Conservation (phyloP, 164 flowering plant species). For the Nymphaea colorata region DNA sequence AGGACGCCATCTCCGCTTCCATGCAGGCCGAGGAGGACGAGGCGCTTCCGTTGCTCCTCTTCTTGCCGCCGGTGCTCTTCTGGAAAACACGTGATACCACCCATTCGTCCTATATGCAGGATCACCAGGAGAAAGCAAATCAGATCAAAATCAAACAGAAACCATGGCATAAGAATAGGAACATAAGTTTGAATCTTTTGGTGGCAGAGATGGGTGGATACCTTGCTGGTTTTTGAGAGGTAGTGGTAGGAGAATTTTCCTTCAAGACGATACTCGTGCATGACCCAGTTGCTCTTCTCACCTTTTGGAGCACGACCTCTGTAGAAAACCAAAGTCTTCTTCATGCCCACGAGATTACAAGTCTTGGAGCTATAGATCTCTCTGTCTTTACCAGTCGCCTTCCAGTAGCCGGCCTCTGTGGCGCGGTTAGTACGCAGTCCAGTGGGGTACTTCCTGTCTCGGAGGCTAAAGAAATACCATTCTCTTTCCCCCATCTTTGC, state of each 20-base stretch:
- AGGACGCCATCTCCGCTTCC: background rate
- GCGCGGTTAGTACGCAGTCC: conserved; percentile 60
- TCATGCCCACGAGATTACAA: conserved; percentile 41
- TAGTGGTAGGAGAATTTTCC: conserved; percentile 29
- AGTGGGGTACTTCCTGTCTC: conserved; percentile 54
- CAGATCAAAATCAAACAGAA: background rate
- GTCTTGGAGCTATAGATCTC: conserved; percentile 37
- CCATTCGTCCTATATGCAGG: conserved; percentile 47
- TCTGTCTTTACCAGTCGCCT: conserved; percentile 57
- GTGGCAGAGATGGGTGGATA: background rate
- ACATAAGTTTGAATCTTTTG: no score
- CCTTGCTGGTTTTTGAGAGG: conserved; percentile 28
- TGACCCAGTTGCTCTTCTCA: conserved; percentile 54
- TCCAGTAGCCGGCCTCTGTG: conserved; percentile 54
- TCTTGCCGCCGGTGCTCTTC: conserved; percentile 35
- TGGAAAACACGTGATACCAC: conserved; percentile 50
- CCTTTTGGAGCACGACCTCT: conserved; percentile 58
- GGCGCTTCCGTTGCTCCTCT: conserved; percentile 7
- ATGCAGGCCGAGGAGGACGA: background rate
- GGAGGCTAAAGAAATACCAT: conserved; percentile 43
- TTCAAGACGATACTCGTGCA: conserved; percentile 48
- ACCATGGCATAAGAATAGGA: background rate
- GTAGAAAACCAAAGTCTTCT: conserved; percentile 59
- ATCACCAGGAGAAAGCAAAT: background rate
- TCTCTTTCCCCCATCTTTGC: conserved; percentile 66